Conservation (phyloP, 176 grass and related monocot genomes). For the Eleusine coracana region DNA sequence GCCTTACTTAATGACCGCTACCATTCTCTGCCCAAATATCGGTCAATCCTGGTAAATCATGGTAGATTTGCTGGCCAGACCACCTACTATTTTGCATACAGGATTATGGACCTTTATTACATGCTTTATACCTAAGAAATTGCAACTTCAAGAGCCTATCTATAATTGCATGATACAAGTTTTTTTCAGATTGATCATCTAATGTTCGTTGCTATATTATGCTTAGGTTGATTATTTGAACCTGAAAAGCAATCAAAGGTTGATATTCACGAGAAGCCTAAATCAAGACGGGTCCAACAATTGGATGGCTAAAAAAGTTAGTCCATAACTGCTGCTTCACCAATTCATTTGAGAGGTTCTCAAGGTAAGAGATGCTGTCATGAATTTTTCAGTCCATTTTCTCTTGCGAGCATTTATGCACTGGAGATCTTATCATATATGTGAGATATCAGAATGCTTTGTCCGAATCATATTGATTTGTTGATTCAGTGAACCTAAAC, state of each 20-base stretch:
- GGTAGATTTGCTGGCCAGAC: neutral
- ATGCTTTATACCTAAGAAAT: neutral
- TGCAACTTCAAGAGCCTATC: neutral
- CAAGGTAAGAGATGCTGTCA: constrained; percentile 25
- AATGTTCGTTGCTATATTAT: constrained; percentile 7
- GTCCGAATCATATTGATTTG: neutral
- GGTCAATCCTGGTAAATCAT: neutral
- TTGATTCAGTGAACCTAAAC: neutral
- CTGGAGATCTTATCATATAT: neutral
- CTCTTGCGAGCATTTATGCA: neutral
- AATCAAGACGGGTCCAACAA: constrained; percentile 40
- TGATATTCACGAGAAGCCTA: constrained; percentile 62
- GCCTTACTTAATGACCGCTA: neutral
- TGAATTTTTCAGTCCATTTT: neutral
- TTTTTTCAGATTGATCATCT: neutral
- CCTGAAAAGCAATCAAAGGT: constrained; percentile 80
- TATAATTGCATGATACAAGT: neutral
- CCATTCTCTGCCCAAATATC: neutral
- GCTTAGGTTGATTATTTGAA: constrained; percentile 87
- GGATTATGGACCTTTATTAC: neutral
- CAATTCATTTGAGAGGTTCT: constrained; percentile 23
- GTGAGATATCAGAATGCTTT: neutral
- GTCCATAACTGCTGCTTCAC: constrained; percentile 38
- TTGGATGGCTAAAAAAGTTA: constrained; percentile 66
- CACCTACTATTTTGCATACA: neutral